Evolutionary conservation across 1,284 basidiomycete genomes (phyloP), one percentile per base, ranked within the genome.

Genomic region (Marasmius sp.): DNA sequence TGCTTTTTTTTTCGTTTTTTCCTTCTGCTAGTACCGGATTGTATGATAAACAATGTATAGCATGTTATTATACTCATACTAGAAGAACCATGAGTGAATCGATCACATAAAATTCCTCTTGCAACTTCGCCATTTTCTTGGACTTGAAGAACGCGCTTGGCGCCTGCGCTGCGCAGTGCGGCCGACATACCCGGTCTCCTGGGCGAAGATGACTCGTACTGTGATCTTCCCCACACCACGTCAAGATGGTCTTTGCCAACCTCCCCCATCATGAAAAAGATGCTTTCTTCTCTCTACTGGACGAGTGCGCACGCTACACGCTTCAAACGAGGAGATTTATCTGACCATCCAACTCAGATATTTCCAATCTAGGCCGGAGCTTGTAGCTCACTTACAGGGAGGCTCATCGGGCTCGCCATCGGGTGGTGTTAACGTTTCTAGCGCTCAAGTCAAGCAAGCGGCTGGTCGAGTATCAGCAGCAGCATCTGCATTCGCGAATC

Each of bases 201-300:
- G 27, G 27, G 27, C 27, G 27, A 27, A 5, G 2, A 27, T 27
- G 5, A 27, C 5, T 27, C 5, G 5, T 27, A 27, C 27, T 27
- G 27, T 27, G 27, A 27, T 27, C 27, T 27, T 27, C 27, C 27
- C 27, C 27, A 27, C 5, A 27, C 5, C 27, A 27, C 27, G 27
- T 27, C 27, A 27, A 27, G 65, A 91, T 91, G 89, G 87, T 88
- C 41, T 92, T 92, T 71, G 71, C 89, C 58, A 87, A 84, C 65
- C 80, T 92, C 51, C 77, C 82, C 36, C 62, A 74, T 49, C 75
- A 85, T 65, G 91, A 92, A 72, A 92, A 92, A 73, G 83, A 89
- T 64, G 90, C 90, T 11, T 92, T 92, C 74, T 92, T 92, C 70
- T 80, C 83, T 33, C 82, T 92, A 18, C 77, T 92, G 41, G 90